Percentiles rank a stretch among this genome's conserved stretches.
Conservation (phyloP, 441 rosid species). For the Sinapis alba region DNA sequence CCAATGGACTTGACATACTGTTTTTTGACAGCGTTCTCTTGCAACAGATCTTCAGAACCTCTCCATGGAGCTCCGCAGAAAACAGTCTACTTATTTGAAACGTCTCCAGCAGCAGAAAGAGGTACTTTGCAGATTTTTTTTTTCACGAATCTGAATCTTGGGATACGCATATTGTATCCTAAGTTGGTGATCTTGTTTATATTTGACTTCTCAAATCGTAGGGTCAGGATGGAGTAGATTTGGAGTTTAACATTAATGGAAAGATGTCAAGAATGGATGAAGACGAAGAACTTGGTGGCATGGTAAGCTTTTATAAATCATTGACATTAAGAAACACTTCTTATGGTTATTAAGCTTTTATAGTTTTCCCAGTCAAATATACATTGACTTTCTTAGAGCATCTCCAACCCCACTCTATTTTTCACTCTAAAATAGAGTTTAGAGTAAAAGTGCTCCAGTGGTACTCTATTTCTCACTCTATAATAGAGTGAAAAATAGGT, state of each 20-base stretch:
- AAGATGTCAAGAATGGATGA: conserved; percentile 55
- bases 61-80: conserved; percentile 89
- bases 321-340: background rate
- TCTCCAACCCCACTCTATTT: too few relatives aligned
- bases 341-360: background rate
- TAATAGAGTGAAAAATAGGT: too few relatives aligned
- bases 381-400: background rate
- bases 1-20: conserved; percentile 38
- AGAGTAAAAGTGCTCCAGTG: too few relatives aligned
- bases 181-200: background rate
- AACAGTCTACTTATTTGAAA: conserved; percentile 88
- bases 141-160: background rate
- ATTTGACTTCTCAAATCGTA: conserved; percentile 44
- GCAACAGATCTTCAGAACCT: conserved; percentile 96
- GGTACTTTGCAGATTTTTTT: conserved; percentile 36
- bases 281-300: conserved; percentile 64
- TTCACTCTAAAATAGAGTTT: too few relatives aligned
- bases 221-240: conserved; percentile 85
- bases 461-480: too few relatives aligned
- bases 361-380: background rate
- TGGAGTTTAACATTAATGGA: conserved; percentile 81
- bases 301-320: conserved; percentile 47
- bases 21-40: conserved; percentile 79
- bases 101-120: conserved; percentile 85
- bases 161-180: background rate